Percentiles rank a stretch among this genome's conserved stretches.
Conservation (phyloP, 495 filamentous ascomycete genomes). For the Xylaria palmicola region DNA sequence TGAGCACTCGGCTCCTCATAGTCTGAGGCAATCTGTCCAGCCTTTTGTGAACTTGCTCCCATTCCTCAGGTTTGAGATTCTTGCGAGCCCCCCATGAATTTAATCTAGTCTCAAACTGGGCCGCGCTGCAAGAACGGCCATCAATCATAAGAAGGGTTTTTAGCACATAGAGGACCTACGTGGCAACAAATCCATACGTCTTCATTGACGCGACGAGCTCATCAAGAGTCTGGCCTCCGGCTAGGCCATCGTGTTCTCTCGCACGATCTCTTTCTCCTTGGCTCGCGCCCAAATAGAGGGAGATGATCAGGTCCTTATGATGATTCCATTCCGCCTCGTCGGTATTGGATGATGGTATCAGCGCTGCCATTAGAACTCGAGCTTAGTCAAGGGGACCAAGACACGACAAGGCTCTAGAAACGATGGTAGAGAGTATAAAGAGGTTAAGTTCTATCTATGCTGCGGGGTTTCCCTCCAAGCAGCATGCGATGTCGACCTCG, state of each 20-base stretch:
- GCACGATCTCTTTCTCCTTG: background rate
- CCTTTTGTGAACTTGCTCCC: slow-evolving; percentile 15
- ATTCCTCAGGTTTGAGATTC: slow-evolving; percentile 21
- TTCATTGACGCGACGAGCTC: slow-evolving; percentile 18
- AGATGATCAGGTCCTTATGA: slow-evolving; percentile 19
- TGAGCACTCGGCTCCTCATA: slow-evolving; percentile 11
- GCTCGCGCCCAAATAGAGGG: slow-evolving; percentile 10
- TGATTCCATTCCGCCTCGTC: slow-evolving; percentile 17
- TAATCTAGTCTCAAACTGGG: slow-evolving; percentile 22
- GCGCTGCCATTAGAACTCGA: background rate
- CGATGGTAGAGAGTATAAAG: too few species aligned
- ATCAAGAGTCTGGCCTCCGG: background rate
- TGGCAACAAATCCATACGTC: slow-evolving; percentile 20
- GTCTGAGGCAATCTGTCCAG: slow-evolving; percentile 12
- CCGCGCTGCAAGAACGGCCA: background rate
- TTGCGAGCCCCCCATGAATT: slow-evolving; percentile 22
- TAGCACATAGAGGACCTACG: slow-evolving; percentile 7
- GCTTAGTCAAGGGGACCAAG: too few species aligned
- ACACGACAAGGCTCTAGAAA: too few species aligned
- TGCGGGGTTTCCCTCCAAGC: too few species aligned
- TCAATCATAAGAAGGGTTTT: background rate
- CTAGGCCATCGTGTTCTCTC: background rate
- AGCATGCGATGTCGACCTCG: too few species aligned
- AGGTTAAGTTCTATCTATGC: too few species aligned
- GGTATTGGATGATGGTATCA: background rate